These are phyloP conservation scores for Trichoderma sp. DNA, from an alignment of 2,329 filamentous ascomycete species.

Conservation along the genomic window DNA sequence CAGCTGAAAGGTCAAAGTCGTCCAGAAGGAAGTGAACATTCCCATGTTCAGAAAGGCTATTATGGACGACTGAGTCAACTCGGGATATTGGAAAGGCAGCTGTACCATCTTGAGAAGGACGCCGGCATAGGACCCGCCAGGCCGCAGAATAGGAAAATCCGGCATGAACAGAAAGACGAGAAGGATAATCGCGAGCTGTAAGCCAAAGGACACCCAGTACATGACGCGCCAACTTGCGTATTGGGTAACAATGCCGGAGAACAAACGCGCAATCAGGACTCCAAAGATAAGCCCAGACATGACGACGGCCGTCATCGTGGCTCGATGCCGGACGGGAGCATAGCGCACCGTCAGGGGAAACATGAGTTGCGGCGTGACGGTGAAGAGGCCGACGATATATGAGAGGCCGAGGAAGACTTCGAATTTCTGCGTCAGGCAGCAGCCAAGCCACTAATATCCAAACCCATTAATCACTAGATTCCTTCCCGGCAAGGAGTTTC, in stretches of 20 bases:
- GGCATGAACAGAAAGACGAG: conserved; percentile 76
- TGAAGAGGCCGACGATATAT: conserved; percentile 28
- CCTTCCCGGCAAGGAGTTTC: not conserved
- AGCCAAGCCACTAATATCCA: conserved; percentile 51
- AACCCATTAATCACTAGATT: conserved; percentile 37
- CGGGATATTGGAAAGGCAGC: conserved; percentile 54
- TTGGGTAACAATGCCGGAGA: conserved; percentile 75
- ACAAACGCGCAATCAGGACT: conserved; percentile 73
- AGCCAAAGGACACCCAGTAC: conserved; percentile 75
- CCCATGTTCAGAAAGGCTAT: conserved; percentile 64
- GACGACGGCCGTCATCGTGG: conserved; percentile 72
- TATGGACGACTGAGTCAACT: conserved; percentile 71
- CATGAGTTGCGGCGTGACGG: conserved; percentile 61
- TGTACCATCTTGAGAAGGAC: conserved; percentile 66
- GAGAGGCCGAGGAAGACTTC: conserved; percentile 21
- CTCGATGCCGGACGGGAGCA: conserved; percentile 68
- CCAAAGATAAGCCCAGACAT: conserved; percentile 76
- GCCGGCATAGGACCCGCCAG: conserved; percentile 65
- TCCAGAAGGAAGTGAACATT: conserved; percentile 59
- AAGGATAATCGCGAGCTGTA: conserved; percentile 69
- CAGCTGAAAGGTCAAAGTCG: conserved; percentile 77
- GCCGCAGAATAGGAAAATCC: conserved; percentile 78
- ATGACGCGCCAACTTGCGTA: conserved; percentile 76
- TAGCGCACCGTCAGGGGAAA: conserved; percentile 80
- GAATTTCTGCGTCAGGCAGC: conserved; percentile 18